Percentiles rank a stretch among this genome's conserved stretches.
These are phyloP conservation scores for Phellopilus nigrolimitatus DNA, from an alignment of 1,284 basidiomycete species.

Conservation along the genomic window DNA sequence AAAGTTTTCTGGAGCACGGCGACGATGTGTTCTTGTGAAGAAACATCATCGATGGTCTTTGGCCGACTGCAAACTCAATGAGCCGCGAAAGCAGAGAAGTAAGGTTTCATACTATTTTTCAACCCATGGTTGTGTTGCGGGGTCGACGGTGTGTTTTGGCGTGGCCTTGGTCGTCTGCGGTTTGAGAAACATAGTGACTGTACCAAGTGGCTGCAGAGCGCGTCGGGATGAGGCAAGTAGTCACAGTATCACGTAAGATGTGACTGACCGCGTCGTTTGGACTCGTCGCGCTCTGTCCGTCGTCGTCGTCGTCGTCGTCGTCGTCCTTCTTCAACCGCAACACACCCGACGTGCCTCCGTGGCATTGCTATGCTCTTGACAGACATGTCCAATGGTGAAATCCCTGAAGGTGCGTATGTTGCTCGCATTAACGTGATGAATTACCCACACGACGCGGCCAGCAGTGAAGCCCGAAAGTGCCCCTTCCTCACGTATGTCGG, in stretches of 20 bases:
- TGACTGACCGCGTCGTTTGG: conserved; percentile 25
- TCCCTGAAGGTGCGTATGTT: conserved; percentile 33
- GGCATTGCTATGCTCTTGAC: conserved; percentile 24
- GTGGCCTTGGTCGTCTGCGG: conserved; percentile 36
- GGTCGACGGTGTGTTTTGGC: conserved; percentile 45
- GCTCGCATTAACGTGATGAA: not conserved
- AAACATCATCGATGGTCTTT: conserved; percentile 96
- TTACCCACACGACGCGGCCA: not conserved
- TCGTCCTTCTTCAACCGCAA: too few species aligned
- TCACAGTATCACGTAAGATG: conserved; percentile 33
- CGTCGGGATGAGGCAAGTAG: conserved; percentile 17
- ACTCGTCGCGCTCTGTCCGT: conserved; percentile 4
- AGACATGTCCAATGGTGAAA: conserved; percentile 35
- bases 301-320: conserved; percentile 9
- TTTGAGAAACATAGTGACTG: conserved; percentile 65
- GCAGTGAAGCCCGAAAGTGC: not conserved
- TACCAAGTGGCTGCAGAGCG: conserved; percentile 12
- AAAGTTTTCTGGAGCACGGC: conserved; percentile 89
- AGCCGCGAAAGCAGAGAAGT: conserved; percentile 13
- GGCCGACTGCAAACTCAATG: conserved; percentile 62
- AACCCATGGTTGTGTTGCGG: conserved; percentile 88
- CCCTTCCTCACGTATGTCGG: conserved; percentile 5
- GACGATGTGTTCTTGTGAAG: conserved; percentile 95
- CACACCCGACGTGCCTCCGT: conserved; percentile 10
- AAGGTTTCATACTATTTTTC: conserved; percentile 80